Conservation (phyloP, 164 flowering plant genomes). For the Vitis amurensis region DNA sequence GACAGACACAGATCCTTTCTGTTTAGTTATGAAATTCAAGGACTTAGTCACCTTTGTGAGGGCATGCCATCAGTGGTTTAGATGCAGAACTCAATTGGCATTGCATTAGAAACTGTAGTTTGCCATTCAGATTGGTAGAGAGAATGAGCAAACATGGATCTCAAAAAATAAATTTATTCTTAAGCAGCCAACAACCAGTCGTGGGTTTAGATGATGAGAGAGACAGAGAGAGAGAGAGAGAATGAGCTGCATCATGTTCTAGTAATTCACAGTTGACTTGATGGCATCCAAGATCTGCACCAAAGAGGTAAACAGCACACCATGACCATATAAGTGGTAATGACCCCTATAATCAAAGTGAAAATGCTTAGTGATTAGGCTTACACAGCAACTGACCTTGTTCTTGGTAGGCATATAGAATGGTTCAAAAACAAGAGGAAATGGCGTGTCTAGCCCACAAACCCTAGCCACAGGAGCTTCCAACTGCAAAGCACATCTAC, state of each 20-base stretch:
- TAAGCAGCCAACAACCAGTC: no score
- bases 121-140: no score
- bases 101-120: no score
- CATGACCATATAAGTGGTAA: not conserved
- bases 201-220: not conserved
- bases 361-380: not conserved
- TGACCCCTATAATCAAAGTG: not conserved
- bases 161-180: no score
- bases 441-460: conserved; percentile 95
- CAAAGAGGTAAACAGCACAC: not conserved
- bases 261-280: conserved; percentile 73
- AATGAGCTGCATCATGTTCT: conserved; percentile 7
- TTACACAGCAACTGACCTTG: conserved; percentile 45
- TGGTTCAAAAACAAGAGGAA: conserved; percentile 94
- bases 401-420: conserved; percentile 93
- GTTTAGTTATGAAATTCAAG: no score
- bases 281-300: conserved; percentile 71
- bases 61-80: no score
- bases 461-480: conserved; percentile 93
- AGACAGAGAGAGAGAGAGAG: not conserved
- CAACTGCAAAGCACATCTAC: conserved; percentile 51
- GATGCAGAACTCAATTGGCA: no score
- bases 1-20: no score
- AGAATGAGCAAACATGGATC: no score
- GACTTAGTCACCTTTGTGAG: no score